Conservation (phyloP, 176 grass and related monocot species). For the Avena insularis region DNA sequence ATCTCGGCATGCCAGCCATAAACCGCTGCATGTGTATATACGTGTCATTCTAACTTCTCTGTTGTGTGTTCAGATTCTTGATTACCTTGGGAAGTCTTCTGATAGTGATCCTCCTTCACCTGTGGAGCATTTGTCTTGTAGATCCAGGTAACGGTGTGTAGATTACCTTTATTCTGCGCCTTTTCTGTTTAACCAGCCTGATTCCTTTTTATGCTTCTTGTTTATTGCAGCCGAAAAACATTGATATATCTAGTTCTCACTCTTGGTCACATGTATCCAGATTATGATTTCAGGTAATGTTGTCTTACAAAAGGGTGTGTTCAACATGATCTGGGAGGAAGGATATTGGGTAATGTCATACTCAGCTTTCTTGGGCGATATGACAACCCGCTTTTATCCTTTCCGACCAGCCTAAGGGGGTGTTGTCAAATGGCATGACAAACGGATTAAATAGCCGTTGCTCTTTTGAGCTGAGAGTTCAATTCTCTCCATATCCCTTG, state of each 20-base stretch:
- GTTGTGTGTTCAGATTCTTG: conserved; percentile 73
- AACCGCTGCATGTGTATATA: conserved; percentile 4
- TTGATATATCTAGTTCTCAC: conserved; percentile 96
- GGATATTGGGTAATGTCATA: conserved; percentile 98
- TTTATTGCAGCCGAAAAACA: conserved; percentile 74
- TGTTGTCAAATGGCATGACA: conserved; percentile 99
- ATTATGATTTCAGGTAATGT: conserved; percentile 99
- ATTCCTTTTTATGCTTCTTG: conserved; percentile 28
- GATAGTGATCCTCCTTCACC: conserved; percentile 82
- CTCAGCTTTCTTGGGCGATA: conserved; percentile 86
- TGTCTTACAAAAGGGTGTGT: conserved; percentile 43
- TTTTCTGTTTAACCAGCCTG: conserved; percentile 16
- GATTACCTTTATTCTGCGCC: neutral
- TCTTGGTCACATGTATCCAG: conserved; percentile 91
- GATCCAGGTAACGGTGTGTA: conserved; percentile 67
- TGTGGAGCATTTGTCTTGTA: conserved; percentile 82
- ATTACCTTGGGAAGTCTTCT: conserved; percentile 91
- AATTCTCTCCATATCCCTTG: conserved; percentile 99
- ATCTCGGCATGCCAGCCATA: neutral
- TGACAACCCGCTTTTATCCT: conserved; percentile 77
- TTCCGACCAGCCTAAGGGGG: conserved; percentile 75
- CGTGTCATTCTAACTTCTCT: conserved; percentile 28
- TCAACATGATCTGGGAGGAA: conserved; percentile 68
- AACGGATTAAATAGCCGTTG: conserved; percentile 84
- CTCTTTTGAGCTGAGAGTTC: conserved; percentile 99